These are phyloP conservation scores for Articulospora tetracladia DNA, from an alignment of 495 filamentous ascomycete genomes.

Conservation along the genomic window DNA sequence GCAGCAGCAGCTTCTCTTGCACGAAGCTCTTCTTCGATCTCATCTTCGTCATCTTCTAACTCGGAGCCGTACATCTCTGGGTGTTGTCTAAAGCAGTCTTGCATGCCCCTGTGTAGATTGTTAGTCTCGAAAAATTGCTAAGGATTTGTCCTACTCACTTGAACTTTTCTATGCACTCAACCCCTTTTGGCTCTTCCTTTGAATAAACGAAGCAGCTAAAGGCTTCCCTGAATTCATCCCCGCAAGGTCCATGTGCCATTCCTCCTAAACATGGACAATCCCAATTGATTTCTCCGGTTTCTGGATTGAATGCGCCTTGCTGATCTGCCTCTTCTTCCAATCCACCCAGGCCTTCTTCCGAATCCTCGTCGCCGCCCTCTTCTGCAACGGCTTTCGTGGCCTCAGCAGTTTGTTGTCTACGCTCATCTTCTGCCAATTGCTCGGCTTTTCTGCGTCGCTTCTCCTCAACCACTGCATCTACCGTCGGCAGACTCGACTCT, in stretches of 20 bases:
- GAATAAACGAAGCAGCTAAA: conserved; percentile 98
- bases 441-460: conserved; percentile 39
- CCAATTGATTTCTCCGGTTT: conserved; percentile 99
- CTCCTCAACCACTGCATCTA: conserved; percentile 47
- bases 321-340: conserved; percentile 77
- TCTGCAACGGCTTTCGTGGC: conserved; percentile 16
- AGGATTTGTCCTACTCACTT: conserved; percentile 55
- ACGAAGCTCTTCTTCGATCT: conserved; percentile 33
- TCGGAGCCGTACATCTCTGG: conserved; percentile 93
- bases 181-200: conserved; percentile 93
- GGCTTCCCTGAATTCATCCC: conserved; percentile 87
- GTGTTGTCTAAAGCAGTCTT: conserved; percentile 89
- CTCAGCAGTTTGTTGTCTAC: conserved; percentile 18
- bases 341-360: conserved; percentile 40
- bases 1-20: conserved; percentile 10
- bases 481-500: conserved; percentile 38
- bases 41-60: conserved; percentile 76
- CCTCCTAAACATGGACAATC: conserved; percentile 96
- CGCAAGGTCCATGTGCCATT: conserved; percentile 96
- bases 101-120: conserved; percentile 66
- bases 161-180: conserved; percentile 98
- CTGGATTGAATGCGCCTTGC: conserved; percentile 93
- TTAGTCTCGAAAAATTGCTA: not conserved
- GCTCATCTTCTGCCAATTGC: conserved; percentile 23
- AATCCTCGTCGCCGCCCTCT: conserved; percentile 16